These are phyloP conservation scores for Lomentospora prolificans DNA, from an alignment of 2,329 filamentous ascomycete species.

Conservation along the genomic window DNA sequence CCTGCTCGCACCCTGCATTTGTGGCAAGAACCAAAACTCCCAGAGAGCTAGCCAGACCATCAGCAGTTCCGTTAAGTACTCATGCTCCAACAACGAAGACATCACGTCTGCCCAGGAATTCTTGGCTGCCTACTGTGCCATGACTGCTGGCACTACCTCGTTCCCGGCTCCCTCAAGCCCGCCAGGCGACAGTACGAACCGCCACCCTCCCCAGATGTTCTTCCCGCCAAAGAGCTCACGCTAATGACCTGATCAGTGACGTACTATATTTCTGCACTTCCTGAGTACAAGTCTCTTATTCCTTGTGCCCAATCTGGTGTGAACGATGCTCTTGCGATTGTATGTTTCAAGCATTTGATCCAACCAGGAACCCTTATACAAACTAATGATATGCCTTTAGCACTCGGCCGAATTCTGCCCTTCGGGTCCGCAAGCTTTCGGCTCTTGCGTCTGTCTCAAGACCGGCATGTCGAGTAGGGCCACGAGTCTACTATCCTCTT, in stretches of 20 bases:
- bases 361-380: background rate
- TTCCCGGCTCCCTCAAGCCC: conserved; percentile 36
- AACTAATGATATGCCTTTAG: background rate
- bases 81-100: conserved; percentile 35
- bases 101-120: conserved; percentile 38
- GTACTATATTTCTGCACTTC: conserved; percentile 43
- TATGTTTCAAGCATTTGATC: background rate
- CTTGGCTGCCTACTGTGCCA: conserved; percentile 41
- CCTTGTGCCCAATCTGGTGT: conserved; percentile 35
- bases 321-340: conserved; percentile 1
- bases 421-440: conserved; percentile 35
- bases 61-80: conserved; percentile 29
- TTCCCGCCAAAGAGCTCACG: background rate
- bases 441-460: conserved; percentile 43
- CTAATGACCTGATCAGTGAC: conserved; percentile 26
- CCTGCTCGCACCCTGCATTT: conserved; percentile 40
- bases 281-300: conserved; percentile 32
- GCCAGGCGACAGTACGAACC: conserved; percentile 42
- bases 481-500: conserved; percentile 31
- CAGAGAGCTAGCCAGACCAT: conserved; percentile 30
- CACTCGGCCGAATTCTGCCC: conserved; percentile 25
- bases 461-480: conserved; percentile 33
- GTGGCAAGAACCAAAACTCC: conserved; percentile 39
- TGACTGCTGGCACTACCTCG: conserved; percentile 36
- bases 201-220: no score